Evolutionary conservation across 2,329 filamentous ascomycete genomes (phyloP), one percentile per base, ranked within the genome.

Genomic region (Monilinia aucupariae): DNA sequence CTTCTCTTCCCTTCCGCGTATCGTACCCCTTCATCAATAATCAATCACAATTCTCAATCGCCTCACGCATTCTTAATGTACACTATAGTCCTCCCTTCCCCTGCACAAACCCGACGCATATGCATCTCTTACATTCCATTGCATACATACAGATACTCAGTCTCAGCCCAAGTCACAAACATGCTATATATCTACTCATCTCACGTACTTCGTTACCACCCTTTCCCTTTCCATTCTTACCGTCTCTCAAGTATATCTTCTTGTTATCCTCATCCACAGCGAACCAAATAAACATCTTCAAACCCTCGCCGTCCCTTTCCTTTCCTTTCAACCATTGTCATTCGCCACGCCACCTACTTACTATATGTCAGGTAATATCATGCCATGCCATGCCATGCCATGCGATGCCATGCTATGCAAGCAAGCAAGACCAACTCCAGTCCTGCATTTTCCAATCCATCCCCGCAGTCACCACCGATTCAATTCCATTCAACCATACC

Each of bases 401-500:
- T 52, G 53, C 3, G 17, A 55, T 56, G 53, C 5, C 25, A 55
- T 55, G 52, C 25, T 17, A 55, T 55, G 53, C 27, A 55, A 34
- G 53, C 54, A 56, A 56, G 54, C 54, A 56, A 45, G 25, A 56
- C 53, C 53, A 55, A 56, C 53, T 56, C 41, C 54, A 56, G 41
- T 56, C 41, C 41, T 47, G 41, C 41, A 34, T 45, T 43, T 32
- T 13, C 15, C 27, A 30, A 47, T 32, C 20, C 20, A 47, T 56
- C 54, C 54, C 54, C 54, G 41, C 41, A 56, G 47, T 34, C 41
- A 47, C 54, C 54, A 56, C 47, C 54, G 30, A 56, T 56, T 34
- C 27, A n/a, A n/a, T n/a, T n/a, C 15, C 34, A 25, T 32, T 32
- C 43, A 27, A 56, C 10, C 41, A 25, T 25, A 34, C 27, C 13